phyloP scores from a whole-genome alignment of 345 rosid species.

The Eucalyptus sp. region DNA sequence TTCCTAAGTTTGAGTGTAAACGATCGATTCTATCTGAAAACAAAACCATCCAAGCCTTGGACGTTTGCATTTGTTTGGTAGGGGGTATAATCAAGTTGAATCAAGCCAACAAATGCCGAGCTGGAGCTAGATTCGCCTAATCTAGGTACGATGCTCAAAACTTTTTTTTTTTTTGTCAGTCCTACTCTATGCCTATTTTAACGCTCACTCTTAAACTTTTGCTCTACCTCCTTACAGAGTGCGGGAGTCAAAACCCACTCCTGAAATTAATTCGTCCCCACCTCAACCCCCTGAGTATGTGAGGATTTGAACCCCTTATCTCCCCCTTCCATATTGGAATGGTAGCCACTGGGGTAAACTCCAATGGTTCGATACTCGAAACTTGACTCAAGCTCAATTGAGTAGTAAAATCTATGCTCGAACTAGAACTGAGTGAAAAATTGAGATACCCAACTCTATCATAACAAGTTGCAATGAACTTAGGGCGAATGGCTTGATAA shows the following conservation, averaged over 20 bases:
- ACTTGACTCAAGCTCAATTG: not conserved
- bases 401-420: not conserved
- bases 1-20: not conserved
- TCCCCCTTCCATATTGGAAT: too few relatives aligned
- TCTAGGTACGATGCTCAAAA: not conserved
- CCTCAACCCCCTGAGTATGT: too few relatives aligned
- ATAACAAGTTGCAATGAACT: not conserved
- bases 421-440: accelerated
- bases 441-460: not conserved
- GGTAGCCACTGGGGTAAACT: too few relatives aligned
- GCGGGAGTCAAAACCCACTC: too few relatives aligned
- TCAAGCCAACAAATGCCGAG: not conserved
- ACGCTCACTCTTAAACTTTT: too few relatives aligned
- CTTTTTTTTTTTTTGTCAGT: too few relatives aligned
- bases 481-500: not conserved
- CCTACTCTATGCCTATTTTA: too few relatives aligned
- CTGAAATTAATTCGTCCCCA: too few relatives aligned
- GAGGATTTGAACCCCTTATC: too few relatives aligned
- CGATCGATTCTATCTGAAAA: not conserved
- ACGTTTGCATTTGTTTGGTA: not conserved
- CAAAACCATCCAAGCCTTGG: not conserved
- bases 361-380: too few relatives aligned
- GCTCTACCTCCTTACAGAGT: too few relatives aligned
- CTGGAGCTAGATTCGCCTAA: not conserved
- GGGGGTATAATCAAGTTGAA: not conserved